Conservation (phyloP, 495 filamentous ascomycete species). For the Penicillium manginii region DNA sequence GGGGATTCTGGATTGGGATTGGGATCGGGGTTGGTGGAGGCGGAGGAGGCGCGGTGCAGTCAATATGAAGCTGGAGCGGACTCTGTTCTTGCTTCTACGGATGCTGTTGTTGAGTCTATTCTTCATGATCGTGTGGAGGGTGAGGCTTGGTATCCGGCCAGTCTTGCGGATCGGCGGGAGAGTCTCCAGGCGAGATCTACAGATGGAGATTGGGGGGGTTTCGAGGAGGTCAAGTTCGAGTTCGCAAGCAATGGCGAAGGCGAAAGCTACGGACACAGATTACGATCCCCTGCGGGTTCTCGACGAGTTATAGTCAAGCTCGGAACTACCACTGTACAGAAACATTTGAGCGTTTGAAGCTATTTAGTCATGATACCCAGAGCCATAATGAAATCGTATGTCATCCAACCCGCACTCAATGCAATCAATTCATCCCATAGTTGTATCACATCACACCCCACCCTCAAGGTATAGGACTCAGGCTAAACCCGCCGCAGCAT, state of each 20-base stretch:
- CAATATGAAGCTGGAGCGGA: too few relatives aligned
- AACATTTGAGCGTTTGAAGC: too few relatives aligned
- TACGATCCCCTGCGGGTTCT: conserved; percentile 36
- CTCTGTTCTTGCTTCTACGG: too few relatives aligned
- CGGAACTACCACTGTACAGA: not conserved
- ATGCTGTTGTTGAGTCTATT: too few relatives aligned
- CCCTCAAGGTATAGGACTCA: too few relatives aligned
- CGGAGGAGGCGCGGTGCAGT: too few relatives aligned
- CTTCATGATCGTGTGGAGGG: too few relatives aligned
- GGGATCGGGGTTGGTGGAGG: not conserved
- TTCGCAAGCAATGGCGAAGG: not conserved
- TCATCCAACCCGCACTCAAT: too few relatives aligned
- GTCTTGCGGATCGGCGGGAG: conserved; percentile 25
- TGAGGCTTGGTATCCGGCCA: conserved; percentile 23
- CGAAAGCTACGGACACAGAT: conserved; percentile 16
- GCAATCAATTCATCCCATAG: too few relatives aligned
- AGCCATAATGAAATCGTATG: not conserved
- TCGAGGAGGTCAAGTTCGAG: conserved; percentile 1
- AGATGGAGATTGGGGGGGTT: not conserved
- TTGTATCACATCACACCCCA: too few relatives aligned
- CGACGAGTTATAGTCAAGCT: conserved; percentile 37
- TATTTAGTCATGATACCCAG: conserved; percentile 28
- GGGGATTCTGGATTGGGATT: not conserved
- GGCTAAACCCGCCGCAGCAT: conserved; percentile 4
- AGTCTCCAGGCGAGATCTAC: conserved; percentile 8